Evolutionary conservation across 129 eudicot species (phyloP), one percentile per base, ranked within the genome.

Genomic region (Escallonia rubra): DNA sequence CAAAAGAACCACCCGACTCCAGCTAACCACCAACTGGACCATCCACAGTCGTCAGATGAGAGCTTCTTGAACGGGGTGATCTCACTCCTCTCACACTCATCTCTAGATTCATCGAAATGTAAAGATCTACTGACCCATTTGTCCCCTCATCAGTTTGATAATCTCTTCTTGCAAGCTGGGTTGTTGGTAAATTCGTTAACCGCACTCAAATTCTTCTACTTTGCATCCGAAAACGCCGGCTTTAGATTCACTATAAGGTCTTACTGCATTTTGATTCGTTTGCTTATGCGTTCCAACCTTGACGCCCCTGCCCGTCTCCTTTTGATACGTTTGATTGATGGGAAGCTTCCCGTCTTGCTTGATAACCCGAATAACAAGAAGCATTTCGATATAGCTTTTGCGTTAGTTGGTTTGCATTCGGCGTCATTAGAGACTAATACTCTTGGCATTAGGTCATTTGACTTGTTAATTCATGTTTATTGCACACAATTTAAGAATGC

Each of bases 391-490:
- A 79, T 91, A 48, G 84, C 88, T 2, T 61, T 9, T 61, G 76
- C 58, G 3, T 70, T 85, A 61, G 47, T 73, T 39, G 85, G 79
- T 41, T 66, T 82, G 13, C 59, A 59, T 64, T 67, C 64, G 43
- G 47, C 59, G 3, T 69, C 74, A 2, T 71, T 67, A 50, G 56
- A 60, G 7, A 53, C 64, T 13, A 40, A 23, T 67, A 7, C 44
- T 47, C 7, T 42, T 41, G 78, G 76, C 23, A 52, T 54, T 53
- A 74, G 65, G 56, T 48, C 61, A 0, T 83, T 81, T 73, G 97
- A 91, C 79, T 15, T 83, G 74, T 85, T 91, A 78, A 57, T 88
- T 65, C 88, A 87, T 81, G 86, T 85, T 70, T 91, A 81, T 77
- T 79, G 79, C 34, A 76, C 76, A 13, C 82, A 88, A 56, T 76